Percentiles rank a stretch among this genome's conserved stretches.
Evolutionary conservation across 2,329 filamentous ascomycete species (phyloP).

Genomic region (Mycosphaerella sp.): DNA sequence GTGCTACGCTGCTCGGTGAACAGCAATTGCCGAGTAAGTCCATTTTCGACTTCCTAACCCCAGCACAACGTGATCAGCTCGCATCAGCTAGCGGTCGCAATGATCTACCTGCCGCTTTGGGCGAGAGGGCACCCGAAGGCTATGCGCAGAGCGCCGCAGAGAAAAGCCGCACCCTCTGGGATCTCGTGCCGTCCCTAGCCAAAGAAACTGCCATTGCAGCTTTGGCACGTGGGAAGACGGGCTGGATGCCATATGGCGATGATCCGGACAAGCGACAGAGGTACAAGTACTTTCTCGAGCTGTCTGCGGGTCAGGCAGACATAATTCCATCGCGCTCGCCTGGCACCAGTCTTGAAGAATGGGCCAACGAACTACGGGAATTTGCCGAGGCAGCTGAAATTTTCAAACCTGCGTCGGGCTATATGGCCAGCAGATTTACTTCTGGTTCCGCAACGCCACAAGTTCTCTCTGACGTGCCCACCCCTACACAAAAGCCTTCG

Average conservation of each 20-base stretch:
- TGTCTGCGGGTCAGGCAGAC: conserved; percentile 58
- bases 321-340: conserved; percentile 52
- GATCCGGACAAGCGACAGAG: conserved; percentile 71
- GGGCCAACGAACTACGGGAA: conserved; percentile 70
- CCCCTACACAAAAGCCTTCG: conserved; percentile 24
- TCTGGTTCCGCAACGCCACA: conserved; percentile 50
- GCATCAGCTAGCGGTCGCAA: conserved; percentile 66
- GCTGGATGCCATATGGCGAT: conserved; percentile 78
- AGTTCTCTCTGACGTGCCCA: conserved; percentile 31
- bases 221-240: conserved; percentile 47
- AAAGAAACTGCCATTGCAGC: conserved; percentile 41
- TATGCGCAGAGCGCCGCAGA: conserved; percentile 59
- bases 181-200: conserved; percentile 41
- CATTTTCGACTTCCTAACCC: conserved; percentile 85
- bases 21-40: conserved; percentile 80
- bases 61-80: conserved; percentile 69
- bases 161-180: conserved; percentile 49
- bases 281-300: conserved; percentile 75
- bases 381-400: conserved; percentile 69
- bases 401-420: conserved; percentile 84
- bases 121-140: conserved; percentile 62
- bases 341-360: conserved; percentile 59
- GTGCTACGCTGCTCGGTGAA: conserved; percentile 77
- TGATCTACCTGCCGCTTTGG: conserved; percentile 69
- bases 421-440: conserved; percentile 92